Base-by-base conservation (phyloP, 129 eudicot species). In the Escallonia rubra region DNA sequence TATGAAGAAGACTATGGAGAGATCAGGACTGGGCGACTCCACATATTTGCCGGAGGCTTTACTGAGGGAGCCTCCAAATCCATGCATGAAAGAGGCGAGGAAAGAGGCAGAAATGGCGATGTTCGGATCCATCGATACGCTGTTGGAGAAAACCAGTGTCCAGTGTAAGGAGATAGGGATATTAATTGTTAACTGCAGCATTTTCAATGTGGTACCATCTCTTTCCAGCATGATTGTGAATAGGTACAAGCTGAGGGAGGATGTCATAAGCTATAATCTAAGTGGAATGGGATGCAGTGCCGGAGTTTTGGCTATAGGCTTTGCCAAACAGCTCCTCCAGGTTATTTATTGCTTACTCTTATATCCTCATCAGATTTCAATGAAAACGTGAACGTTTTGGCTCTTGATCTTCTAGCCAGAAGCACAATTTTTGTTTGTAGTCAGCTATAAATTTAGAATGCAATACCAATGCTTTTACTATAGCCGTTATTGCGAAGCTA, bases 211-310 rank as follows among this genome's bases (percentile, higher is more conserved):
- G 12, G 65, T 72, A 57, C 91, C 89, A 9, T 85, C 91, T 8
- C 77, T 88, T 50, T 67, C 81, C 3, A 66, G 82, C 62, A 74
- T 75, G 71, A 73, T 88, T 23, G 85, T 88, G 59, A 88, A 82
- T 49, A 81, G 67, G 2, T 85, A 85, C 69, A 88, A 85, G 78
- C 77, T 88, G 34, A 82, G 67, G 42, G 82, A 78, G 9, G 43
- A 72, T 62, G 60, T 88, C 42, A 45, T 47, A 3, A 85, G 77
- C 71, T 85, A 82, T 42, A 85, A 82, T 71, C 77, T 88, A 38
- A 56, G 68, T 45, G 96, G 95, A 6, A 87, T 87, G 95, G 95
- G 89, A 10, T 87, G 95, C 72, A 83, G 78, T 48, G 85, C 87
- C 12, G 80, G 89, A 8, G 74, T 78, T 8, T 56, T 48, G 6